Conservation (phyloP, 805 yeast genomes). For the Saccharomycopsis babjevae region DNA sequence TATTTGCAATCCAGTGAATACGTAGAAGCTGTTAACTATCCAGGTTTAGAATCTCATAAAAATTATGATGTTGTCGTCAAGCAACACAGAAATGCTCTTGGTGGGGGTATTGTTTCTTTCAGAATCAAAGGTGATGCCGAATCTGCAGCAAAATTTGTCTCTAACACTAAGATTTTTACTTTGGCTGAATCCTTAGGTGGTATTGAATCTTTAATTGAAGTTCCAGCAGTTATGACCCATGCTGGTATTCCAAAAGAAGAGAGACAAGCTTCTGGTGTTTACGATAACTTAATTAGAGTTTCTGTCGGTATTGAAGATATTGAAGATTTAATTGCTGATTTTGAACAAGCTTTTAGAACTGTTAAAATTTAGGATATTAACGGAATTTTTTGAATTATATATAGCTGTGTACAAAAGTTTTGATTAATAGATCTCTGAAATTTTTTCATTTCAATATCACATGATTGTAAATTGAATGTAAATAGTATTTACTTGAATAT, state of each 20-base stretch:
- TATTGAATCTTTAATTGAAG: slow-evolving; percentile 75
- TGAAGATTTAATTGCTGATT: slow-evolving; percentile 64
- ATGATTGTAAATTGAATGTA: too few relatives aligned
- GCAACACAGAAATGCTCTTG: slow-evolving; percentile 77
- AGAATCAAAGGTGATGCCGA: slow-evolving; percentile 74
- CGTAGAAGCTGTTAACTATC: slow-evolving; percentile 69
- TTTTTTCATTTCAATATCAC: background rate
- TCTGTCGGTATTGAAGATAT: slow-evolving; percentile 82
- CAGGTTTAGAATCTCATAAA: slow-evolving; percentile 62
- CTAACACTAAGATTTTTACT: slow-evolving; percentile 65
- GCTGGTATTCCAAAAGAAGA: slow-evolving; percentile 77
- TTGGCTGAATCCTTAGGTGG: slow-evolving; percentile 90
- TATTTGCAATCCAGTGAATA: slow-evolving; percentile 38
- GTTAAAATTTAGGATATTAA: slow-evolving; percentile 19
- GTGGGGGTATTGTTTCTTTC: slow-evolving; percentile 89
- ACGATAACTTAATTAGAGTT: slow-evolving; percentile 70
- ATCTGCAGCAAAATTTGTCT: slow-evolving; percentile 66
- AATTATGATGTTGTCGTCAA: slow-evolving; percentile 51
- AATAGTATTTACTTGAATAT: too few relatives aligned
- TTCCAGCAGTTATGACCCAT: slow-evolving; percentile 88
- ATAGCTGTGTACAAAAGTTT: background rate
- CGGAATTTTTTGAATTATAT: background rate
- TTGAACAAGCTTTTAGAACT: slow-evolving; percentile 52
- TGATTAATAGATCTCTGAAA: background rate
- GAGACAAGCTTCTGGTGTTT: slow-evolving; percentile 74